Evolutionary conservation across 306 rosid genomes (phyloP).

Genomic region (Vicia sativa): DNA sequence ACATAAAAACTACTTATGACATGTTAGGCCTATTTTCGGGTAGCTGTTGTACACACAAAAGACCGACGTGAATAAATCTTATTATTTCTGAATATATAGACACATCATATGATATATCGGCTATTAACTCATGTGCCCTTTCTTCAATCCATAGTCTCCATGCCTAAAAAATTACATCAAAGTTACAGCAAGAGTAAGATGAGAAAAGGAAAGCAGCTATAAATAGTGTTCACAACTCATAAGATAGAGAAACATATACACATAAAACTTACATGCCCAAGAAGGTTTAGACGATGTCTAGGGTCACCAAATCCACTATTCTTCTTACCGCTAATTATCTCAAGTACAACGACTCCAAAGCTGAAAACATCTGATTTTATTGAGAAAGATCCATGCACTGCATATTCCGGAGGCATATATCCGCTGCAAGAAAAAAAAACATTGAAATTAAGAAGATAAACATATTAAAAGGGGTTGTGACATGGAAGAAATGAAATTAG

Average conservation of each 20-base stretch:
- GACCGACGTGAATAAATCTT: slow-evolving; percentile 2
- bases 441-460: neutral
- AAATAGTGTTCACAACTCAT: too few species aligned
- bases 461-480: neutral
- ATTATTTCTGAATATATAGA: neutral
- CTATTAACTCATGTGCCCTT: neutral
- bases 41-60: neutral
- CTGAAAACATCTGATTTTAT: neutral
- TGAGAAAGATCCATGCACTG: slow-evolving; percentile 12
- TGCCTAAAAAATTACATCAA: neutral
- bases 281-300: too few species aligned
- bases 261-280: too few species aligned
- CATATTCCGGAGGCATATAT: slow-evolving; percentile 18
- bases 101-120: neutral
- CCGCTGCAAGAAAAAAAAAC: slow-evolving; percentile 9
- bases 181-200: too few species aligned
- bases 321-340: too few species aligned
- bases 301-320: too few species aligned
- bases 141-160: neutral
- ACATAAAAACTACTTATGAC: neutral
- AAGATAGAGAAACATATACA: too few species aligned
- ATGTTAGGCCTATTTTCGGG: slow-evolving; percentile 1
- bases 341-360: too few species aligned
- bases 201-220: too few species aligned
- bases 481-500: neutral